These are phyloP conservation scores for Lophium mytilinum DNA, from an alignment of 495 filamentous ascomycete genomes.

Conservation along the genomic window DNA sequence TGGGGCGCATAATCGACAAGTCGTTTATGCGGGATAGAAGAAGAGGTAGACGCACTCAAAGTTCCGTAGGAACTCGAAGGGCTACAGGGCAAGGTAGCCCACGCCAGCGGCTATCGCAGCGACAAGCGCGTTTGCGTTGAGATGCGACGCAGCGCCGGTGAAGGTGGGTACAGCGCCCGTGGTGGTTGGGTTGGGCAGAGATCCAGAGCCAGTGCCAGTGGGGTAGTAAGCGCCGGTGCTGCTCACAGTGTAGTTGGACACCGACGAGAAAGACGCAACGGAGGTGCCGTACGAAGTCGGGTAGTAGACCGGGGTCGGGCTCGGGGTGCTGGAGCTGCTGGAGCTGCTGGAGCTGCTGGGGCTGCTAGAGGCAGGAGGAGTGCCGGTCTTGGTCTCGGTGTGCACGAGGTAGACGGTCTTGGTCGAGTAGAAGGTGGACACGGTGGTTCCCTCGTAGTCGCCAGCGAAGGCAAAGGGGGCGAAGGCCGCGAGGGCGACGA, in stretches of 20 bases:
- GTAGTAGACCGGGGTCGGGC: not conserved
- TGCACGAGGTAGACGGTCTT: constrained; percentile 21
- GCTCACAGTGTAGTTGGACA: not conserved
- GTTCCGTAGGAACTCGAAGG: not conserved
- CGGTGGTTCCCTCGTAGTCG: not conserved
- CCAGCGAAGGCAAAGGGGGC: constrained; percentile 15
- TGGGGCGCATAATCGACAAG: not conserved
- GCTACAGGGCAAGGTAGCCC: constrained; percentile 18
- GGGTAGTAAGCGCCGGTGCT: constrained; percentile 2
- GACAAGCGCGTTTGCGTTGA: constrained; percentile 19
- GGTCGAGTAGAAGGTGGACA: constrained; percentile 22
- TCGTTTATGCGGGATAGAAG: not conserved
- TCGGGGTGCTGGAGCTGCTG: not conserved
- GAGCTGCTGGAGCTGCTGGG: constrained; percentile 17
- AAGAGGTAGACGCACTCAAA: not conserved
- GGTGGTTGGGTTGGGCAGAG: constrained; percentile 2
- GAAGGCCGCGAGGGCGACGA: constrained; percentile 16
- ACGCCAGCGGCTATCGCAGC: constrained; percentile 14
- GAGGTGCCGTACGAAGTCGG: not conserved
- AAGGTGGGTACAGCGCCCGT: constrained; percentile 1
- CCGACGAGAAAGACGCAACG: not conserved
- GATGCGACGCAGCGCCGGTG: constrained; percentile 17
- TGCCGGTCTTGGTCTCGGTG: constrained; percentile 20
- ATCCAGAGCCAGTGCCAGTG: not conserved
- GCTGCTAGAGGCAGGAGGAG: constrained; percentile 4